Evolutionary conservation across 1,284 basidiomycete species (phyloP).

Genomic region (Coniferiporia sulphurascens): DNA sequence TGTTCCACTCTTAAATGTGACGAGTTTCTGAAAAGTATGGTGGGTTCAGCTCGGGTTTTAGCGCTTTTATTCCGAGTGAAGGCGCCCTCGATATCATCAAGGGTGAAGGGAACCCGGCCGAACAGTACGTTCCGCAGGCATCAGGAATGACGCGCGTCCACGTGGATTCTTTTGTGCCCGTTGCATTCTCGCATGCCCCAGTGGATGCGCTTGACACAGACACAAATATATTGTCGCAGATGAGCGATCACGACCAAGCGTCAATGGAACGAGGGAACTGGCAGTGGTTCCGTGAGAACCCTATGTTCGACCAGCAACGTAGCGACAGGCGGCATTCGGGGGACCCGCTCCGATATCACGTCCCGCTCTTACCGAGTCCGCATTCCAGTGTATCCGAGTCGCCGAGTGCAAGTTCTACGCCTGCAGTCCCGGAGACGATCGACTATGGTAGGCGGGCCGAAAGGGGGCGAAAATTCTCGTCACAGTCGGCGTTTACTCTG

Average conservation of each 20-base stretch:
- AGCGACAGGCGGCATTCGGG: neutral
- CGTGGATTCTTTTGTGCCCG: neutral
- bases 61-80: neutral
- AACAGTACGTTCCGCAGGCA: neutral
- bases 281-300: slow-evolving; percentile 16
- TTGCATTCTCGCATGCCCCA: neutral
- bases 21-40: neutral
- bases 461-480: neutral
- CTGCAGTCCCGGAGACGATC: neutral
- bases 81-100: neutral
- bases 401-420: neutral
- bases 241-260: neutral
- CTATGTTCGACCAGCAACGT: slow-evolving; percentile 7
- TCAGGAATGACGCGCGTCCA: neutral
- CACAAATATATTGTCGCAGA: neutral
- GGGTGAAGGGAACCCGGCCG: neutral
- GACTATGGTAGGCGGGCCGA: neutral
- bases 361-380: neutral
- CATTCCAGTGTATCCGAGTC: neutral
- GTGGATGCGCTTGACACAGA: neutral
- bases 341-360: slow-evolving; percentile 9
- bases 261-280: slow-evolving; percentile 11
- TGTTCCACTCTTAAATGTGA: neutral
- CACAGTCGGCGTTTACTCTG: neutral
- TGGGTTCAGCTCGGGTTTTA: neutral